Evolutionary conservation across 1,284 basidiomycete species (phyloP).

Genomic region (Hemileia vastatrix): DNA sequence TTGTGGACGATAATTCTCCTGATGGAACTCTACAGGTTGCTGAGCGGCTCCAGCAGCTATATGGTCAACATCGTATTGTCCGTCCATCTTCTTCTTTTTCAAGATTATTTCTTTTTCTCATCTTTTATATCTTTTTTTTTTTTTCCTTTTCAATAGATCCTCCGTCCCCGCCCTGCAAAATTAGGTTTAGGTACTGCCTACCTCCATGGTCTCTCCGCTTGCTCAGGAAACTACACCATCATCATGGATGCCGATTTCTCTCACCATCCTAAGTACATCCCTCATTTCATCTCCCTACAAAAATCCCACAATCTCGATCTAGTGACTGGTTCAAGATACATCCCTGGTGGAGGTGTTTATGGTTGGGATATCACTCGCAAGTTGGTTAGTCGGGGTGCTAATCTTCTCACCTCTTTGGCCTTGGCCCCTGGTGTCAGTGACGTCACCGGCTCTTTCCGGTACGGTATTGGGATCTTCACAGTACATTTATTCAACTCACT

Average conservation of each 20-base stretch:
- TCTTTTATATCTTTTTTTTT: not conserved
- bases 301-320: slow-evolving; percentile 71
- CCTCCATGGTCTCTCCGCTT: slow-evolving; percentile 77
- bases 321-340: slow-evolving; percentile 82
- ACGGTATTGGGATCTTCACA: slow-evolving; percentile 33
- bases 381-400: slow-evolving; percentile 71
- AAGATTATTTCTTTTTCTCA: slow-evolving; percentile 4
- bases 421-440: slow-evolving; percentile 74
- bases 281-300: slow-evolving; percentile 50
- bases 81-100: slow-evolving; percentile 31
- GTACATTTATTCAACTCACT: no score
- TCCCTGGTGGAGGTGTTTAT: slow-evolving; percentile 64
- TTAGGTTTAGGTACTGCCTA: slow-evolving; percentile 63
- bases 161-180: slow-evolving; percentile 15
- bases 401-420: slow-evolving; percentile 72
- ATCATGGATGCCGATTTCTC: slow-evolving; percentile 97
- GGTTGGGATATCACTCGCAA: slow-evolving; percentile 83
- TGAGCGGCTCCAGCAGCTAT: slow-evolving; percentile 60
- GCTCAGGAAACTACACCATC: slow-evolving; percentile 83
- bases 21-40: slow-evolving; percentile 85
- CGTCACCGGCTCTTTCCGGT: slow-evolving; percentile 77
- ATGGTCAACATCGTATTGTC: slow-evolving; percentile 75
- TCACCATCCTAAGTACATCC: slow-evolving; percentile 53
- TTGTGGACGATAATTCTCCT: slow-evolving; percentile 83
- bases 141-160: not conserved